phyloP scores from a whole-genome alignment of 2,329 filamentous ascomycete genomes.

The Metarhizium robertsii region DNA sequence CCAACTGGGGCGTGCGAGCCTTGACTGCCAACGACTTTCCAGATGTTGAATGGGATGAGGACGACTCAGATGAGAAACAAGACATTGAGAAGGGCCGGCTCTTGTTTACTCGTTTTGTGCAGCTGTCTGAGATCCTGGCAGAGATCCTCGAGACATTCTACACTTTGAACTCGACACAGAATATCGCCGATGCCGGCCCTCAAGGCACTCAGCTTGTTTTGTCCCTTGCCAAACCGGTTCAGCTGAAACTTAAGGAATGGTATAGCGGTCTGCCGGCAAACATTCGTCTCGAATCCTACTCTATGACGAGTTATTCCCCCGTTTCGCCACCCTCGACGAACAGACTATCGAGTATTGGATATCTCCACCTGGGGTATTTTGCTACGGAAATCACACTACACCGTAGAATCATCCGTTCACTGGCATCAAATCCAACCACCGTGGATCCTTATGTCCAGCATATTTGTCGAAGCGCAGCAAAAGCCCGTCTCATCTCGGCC shows the following conservation, averaged over 20 bases:
- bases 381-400: slow-evolving; percentile 91
- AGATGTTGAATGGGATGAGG: slow-evolving; percentile 59
- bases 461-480: slow-evolving; percentile 88
- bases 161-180: slow-evolving; percentile 65
- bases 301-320: slow-evolving; percentile 14
- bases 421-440: slow-evolving; percentile 34
- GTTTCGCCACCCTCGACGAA: slow-evolving; percentile 22
- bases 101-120: slow-evolving; percentile 67
- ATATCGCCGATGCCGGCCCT: slow-evolving; percentile 54
- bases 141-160: slow-evolving; percentile 80
- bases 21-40: slow-evolving; percentile 63
- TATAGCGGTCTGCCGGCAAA: slow-evolving; percentile 57
- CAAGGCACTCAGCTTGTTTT: slow-evolving; percentile 66
- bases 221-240: slow-evolving; percentile 69
- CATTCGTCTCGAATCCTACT: slow-evolving; percentile 56
- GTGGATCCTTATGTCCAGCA: slow-evolving; percentile 77
- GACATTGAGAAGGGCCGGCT: slow-evolving; percentile 60
- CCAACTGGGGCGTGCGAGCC: slow-evolving; percentile 67
- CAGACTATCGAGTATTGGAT: slow-evolving; percentile 55
- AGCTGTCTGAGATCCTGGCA: slow-evolving; percentile 64
- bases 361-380: slow-evolving; percentile 86
- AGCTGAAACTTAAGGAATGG: slow-evolving; percentile 77
- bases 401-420: slow-evolving; percentile 77
- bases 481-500: slow-evolving; percentile 85
- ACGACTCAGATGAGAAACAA: slow-evolving; percentile 49